Evolutionary conservation across 164 flowering plant species (phyloP), one percentile per base, ranked within the genome.

Genomic region (Magnolia sinica): DNA sequence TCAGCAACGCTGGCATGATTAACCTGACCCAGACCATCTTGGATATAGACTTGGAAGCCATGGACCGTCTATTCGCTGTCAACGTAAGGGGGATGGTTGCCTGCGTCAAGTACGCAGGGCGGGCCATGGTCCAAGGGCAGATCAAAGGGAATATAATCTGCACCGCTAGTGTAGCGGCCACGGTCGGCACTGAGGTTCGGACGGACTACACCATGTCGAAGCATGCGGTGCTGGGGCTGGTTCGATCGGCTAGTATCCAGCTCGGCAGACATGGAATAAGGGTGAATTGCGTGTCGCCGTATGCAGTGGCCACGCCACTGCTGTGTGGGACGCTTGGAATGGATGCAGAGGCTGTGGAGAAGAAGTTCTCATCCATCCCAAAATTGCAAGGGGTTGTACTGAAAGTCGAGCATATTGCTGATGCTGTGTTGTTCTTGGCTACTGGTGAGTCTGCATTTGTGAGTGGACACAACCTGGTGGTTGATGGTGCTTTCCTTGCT

Each of bases 251-350:
- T 50, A 91, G 96, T 37, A 95, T 90, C 0, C 96, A 93, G 83
- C 85, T 95, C 7, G 99, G 98, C 18, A 73, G 50, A 20, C 88
- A 92, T 70, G 94, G 97, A 67, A 88, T 95, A 58, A 84, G 97
- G 2, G 98, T 92, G 45, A 95, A 93, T 76, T 91, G 98, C 70
- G 95, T 93, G 67, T 93, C 97, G 8, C 98, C 98, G 7, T 93
- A 88, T 73, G 95, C 88, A 2, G 91, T 92, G 63, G 76, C 84
- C 27, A 77, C 79, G 64, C 79, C 79, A 20, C 27, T 77, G 74
- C 64, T 50, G 58, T 71, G 64, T 23, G n/a, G 22, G 0, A 79
- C 83, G n/a, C 80, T 78, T 24, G 81, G 80, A 50, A 7, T 84
- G 79, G 52, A 76, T 22, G 83, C 88, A 6, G 24, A 37, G 31